These are phyloP conservation scores for Neurospora sp. DNA, from an alignment of 2,329 filamentous ascomycete genomes.

Conservation along the genomic window DNA sequence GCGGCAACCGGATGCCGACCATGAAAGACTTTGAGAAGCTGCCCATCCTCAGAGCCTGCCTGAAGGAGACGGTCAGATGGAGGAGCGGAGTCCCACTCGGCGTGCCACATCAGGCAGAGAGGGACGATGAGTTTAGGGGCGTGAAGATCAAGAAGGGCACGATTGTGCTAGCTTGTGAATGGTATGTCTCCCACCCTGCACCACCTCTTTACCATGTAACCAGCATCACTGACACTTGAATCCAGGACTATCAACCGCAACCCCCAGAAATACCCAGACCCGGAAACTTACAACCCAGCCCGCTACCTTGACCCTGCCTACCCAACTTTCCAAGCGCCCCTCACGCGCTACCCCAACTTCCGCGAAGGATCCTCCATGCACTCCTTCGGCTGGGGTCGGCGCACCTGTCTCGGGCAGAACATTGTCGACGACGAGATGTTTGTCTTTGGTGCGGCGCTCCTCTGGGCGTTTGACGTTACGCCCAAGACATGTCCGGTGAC, in stretches of 20 bases:
- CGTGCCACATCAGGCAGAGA: slow-evolving; percentile 39
- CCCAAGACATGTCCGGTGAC: slow-evolving; percentile 32
- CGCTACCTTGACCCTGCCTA: slow-evolving; percentile 53
- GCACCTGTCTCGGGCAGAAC: slow-evolving; percentile 52
- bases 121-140: slow-evolving; percentile 35
- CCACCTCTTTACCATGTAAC: neutral
- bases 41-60: slow-evolving; percentile 42
- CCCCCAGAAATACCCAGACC: slow-evolving; percentile 49
- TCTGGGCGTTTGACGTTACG: slow-evolving; percentile 39
- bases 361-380: slow-evolving; percentile 49
- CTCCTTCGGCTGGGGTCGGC: slow-evolving; percentile 55
- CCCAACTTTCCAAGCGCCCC: slow-evolving; percentile 55
- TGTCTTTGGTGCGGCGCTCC: slow-evolving; percentile 35
- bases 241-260: slow-evolving; percentile 48
- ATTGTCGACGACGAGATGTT: slow-evolving; percentile 53
- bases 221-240: neutral
- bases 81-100: slow-evolving; percentile 44
- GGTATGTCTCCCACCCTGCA: slow-evolving; percentile 24
- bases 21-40: slow-evolving; percentile 39
- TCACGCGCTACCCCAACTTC: slow-evolving; percentile 53
- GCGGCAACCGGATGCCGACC: slow-evolving; percentile 42
- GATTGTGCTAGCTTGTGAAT: slow-evolving; percentile 40
- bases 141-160: slow-evolving; percentile 39
- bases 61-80: slow-evolving; percentile 52
- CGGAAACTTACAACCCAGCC: slow-evolving; percentile 53